Evolutionary conservation across 179 eudicot species (phyloP), one percentile per base, ranked within the genome.

Genomic region (Silene coronaria): DNA sequence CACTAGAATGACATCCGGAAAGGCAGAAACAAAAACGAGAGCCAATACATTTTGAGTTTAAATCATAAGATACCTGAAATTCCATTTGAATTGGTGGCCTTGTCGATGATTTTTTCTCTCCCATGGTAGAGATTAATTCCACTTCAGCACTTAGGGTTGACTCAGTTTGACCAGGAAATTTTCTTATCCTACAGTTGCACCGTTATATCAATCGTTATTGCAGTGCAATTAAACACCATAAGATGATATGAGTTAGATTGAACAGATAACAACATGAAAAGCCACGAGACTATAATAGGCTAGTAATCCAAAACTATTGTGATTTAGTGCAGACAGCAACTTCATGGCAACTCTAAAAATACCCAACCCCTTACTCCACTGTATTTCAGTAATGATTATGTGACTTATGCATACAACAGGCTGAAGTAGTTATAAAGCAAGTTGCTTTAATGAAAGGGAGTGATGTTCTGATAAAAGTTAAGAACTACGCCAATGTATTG

Each of bases 41-140:
- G 7, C 70, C 26, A n/a, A 9, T 34, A 66, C 26, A 34, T 2
- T 32, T 32, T 8, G 17, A 21, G 13, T 13, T 14, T 11, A 13
- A 12, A 67, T 14, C 19, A 10, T 24, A 32, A 67, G 66, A 76
- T 73, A 95, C 97, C 97, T 92, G 99, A 81, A 95, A 95, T 83
- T 96, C 99, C 99, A 96, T 96, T 84, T 96, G 97, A 81, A 96
- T 96, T 26, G 99, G 99, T 70, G 99, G 97, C 84, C 97, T 88
- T 23, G 97, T 96, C 85, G 88, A 87, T 16, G 97, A 90, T 86
- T 96, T 96, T 87, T 96, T 96, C 79, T 96, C 99, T 62, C 96
- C 84, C 79, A 96, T 96, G 6, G 99, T 96, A 53, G 97, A 96
- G 72, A 96, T 96, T 76, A 96, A 81, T 87, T 96, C 99, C 38